phyloP scores from a whole-genome alignment of 192 early-diverging fungal genomes.

The Glomus cerebriforme region DNA sequence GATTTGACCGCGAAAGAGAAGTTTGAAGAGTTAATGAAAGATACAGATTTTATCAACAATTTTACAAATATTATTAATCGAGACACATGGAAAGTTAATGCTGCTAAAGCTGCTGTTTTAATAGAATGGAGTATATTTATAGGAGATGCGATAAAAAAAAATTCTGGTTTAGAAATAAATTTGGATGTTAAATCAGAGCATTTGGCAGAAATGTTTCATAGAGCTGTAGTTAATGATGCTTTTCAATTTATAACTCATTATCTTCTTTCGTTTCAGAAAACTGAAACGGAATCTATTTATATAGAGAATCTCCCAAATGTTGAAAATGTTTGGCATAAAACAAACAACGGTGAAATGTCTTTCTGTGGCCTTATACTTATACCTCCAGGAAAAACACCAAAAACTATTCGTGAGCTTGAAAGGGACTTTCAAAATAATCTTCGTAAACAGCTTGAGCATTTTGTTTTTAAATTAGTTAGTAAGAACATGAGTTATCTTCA shows the following conservation, averaged over 20 bases:
- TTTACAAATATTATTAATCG: slow-evolving; percentile 35
- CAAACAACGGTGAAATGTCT: slow-evolving; percentile 5
- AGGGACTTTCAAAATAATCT: slow-evolving; percentile 35
- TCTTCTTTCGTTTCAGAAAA: slow-evolving; percentile 53
- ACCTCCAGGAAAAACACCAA: background rate
- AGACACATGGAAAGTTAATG: slow-evolving; percentile 38
- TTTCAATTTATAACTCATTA: slow-evolving; percentile 69
- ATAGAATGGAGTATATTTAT: slow-evolving; percentile 66
- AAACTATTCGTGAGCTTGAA: slow-evolving; percentile 14
- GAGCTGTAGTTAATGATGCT: slow-evolving; percentile 52
- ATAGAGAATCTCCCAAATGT: background rate
- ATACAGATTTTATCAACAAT: slow-evolving; percentile 40
- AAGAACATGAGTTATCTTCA: slow-evolving; percentile 60
- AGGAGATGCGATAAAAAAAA: slow-evolving; percentile 49
- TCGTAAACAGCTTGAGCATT: slow-evolving; percentile 30
- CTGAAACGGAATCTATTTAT: background rate
- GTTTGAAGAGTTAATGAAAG: slow-evolving; percentile 37
- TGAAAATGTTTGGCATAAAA: slow-evolving; percentile 15
- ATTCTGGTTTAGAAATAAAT: slow-evolving; percentile 45
- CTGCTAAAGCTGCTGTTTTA: slow-evolving; percentile 44
- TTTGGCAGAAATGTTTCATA: slow-evolving; percentile 54
- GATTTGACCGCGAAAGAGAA: slow-evolving; percentile 29
- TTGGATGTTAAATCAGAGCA: slow-evolving; percentile 45
- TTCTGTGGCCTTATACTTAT: slow-evolving; percentile 10
- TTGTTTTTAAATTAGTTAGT: slow-evolving; percentile 45